These are phyloP conservation scores for Colletotrichum chrysophilum DNA, from an alignment of 2,329 filamentous ascomycete species.

Conservation along the genomic window DNA sequence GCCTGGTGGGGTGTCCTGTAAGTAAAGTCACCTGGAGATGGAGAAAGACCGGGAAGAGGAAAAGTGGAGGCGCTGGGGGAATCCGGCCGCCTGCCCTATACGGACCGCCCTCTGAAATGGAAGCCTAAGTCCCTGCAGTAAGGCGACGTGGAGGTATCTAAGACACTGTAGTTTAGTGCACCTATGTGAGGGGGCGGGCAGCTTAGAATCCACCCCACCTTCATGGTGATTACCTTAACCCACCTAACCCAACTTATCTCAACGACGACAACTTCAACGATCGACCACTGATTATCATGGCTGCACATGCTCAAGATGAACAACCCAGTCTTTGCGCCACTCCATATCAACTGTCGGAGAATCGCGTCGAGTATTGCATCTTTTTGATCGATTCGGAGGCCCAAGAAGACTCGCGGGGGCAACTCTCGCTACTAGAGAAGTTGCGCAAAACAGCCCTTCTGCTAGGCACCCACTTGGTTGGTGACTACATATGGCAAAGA, in stretches of 20 bases:
- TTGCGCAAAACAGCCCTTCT: constrained; percentile 73
- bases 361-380: constrained; percentile 84
- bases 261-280: background rate
- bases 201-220: background rate
- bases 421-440: constrained; percentile 70
- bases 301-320: background rate
- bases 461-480: constrained; percentile 69
- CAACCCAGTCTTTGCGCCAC: background rate
- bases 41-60: background rate
- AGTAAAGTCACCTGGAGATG: background rate
- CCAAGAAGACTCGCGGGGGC: constrained; percentile 52
- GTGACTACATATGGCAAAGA: constrained; percentile 94
- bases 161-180: background rate
- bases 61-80: background rate
- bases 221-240: background rate
- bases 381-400: constrained; percentile 67
- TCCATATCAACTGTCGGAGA: constrained; percentile 67
- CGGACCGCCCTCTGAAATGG: background rate
- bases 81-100: background rate
- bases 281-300: background rate
- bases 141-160: too few species aligned
- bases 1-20: background rate
- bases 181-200: background rate
- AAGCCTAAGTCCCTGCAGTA: background rate
- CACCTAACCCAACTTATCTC: background rate